phyloP scores from a whole-genome alignment of 139 green algal genomes.

The Dunaliella primolecta region DNA sequence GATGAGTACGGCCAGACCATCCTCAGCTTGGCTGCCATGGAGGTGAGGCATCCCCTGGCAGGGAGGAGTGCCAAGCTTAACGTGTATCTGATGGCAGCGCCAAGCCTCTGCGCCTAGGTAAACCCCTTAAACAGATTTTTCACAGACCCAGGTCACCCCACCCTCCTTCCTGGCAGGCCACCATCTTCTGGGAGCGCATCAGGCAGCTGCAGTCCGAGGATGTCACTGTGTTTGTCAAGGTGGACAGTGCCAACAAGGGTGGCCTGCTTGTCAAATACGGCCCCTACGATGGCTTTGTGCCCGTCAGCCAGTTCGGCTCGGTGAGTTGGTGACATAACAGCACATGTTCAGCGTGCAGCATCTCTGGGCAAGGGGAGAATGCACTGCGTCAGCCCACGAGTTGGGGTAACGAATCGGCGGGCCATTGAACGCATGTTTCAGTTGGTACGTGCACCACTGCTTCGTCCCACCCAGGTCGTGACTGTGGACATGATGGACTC shows the following conservation, averaged over 20 bases:
- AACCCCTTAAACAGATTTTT: neutral
- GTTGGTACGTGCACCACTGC: neutral
- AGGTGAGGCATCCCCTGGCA: constrained; percentile 55
- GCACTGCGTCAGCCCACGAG: no score
- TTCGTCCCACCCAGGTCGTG: constrained; percentile 32
- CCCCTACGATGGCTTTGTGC: constrained; percentile 79
- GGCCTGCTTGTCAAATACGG: constrained; percentile 77
- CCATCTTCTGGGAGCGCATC: constrained; percentile 71
- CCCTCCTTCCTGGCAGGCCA: no score
- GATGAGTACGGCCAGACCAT: constrained; percentile 68
- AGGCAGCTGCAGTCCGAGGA: constrained; percentile 81
- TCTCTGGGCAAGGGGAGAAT: no score
- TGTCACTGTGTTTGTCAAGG: constrained; percentile 66
- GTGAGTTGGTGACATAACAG: constrained; percentile 16
- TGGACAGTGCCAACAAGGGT: constrained; percentile 74
- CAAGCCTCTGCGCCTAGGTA: neutral
- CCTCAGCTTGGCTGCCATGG: constrained; percentile 74
- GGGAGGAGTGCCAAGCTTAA: neutral
- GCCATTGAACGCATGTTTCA: no score
- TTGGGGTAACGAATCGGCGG: no score
- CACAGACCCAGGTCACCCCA: neutral
- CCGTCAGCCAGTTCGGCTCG: constrained; percentile 64
- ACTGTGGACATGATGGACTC: constrained; percentile 62
- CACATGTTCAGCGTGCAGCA: neutral
- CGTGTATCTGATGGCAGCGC: no score